Evolutionary conservation across 306 rosid species (phyloP).

Genomic region (Dryas drummondii): DNA sequence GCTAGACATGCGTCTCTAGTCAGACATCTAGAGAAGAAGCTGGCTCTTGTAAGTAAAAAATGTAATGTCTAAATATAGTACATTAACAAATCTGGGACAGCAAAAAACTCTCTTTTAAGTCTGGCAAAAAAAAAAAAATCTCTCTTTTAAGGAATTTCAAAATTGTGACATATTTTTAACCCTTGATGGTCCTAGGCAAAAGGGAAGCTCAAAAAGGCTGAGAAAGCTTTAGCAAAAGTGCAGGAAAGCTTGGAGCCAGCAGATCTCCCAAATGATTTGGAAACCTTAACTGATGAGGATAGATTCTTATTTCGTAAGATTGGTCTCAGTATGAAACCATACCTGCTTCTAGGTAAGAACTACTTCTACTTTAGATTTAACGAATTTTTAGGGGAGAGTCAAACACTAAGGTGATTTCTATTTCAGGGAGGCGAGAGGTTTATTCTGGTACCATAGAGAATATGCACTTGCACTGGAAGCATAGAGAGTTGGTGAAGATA

Average conservation of each 20-base stretch:
- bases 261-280: constrained; percentile 82
- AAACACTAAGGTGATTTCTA: constrained; percentile 16
- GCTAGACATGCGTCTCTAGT: constrained; percentile 50
- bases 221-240: constrained; percentile 69
- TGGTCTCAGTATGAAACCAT: constrained; percentile 93
- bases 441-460: constrained; percentile 89
- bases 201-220: constrained; percentile 65
- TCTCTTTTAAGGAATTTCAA: not conserved
- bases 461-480: constrained; percentile 96
- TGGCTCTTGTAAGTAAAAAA: constrained; percentile 61
- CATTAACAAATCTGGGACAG: constrained; percentile 6
- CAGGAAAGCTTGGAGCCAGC: constrained; percentile 63
- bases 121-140: not conserved
- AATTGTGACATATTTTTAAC: constrained; percentile 34
- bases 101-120: no score
- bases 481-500: constrained; percentile 84
- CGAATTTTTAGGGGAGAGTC: constrained; percentile 26
- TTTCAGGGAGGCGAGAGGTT: constrained; percentile 81
- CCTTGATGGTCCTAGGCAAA: constrained; percentile 59
- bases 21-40: constrained; percentile 56
- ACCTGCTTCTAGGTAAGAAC: constrained; percentile 67
- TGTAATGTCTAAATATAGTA: constrained; percentile 22
- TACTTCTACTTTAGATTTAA: constrained; percentile 26
- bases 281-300: constrained; percentile 78
- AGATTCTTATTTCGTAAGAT: constrained; percentile 81